Base-by-base conservation (phyloP, 139 green algal species). In the Yamagishiella unicocca region DNA sequence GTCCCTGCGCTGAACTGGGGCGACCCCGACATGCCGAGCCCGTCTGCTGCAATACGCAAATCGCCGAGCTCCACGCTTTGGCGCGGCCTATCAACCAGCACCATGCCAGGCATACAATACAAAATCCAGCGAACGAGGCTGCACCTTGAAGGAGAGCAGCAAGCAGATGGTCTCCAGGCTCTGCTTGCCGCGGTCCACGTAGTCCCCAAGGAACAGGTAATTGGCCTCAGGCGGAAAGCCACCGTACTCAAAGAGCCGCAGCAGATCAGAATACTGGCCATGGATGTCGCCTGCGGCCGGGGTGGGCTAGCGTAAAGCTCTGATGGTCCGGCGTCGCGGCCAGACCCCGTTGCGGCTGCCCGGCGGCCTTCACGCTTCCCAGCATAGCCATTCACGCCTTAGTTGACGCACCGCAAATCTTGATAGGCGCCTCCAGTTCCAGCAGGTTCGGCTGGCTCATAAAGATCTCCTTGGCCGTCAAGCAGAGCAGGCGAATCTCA, bases 141-240 rank as follows among this genome's bases (percentile, higher is more conserved):
- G 22, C 22, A 98, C 95, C 96, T 99, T 99, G 94, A 99, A 99
- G 0, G 98, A 95, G 33, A 99, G 93, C 46, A 99, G 91, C 87
- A 99, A 91, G 92, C 97, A 99, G 74, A 99, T 99, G 31, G 97
- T 99, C 87, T 99, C 98, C 79, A 99, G 88, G 86, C 95, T 98
- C 85, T 99, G 98, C 96, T 99, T 99, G 5, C 98, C 98, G 17
- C 98, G 92, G 91, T 99, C 98, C 35, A 99, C 98, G 83, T 99
- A 99, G 91, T 99, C 98, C 5, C 98, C 98, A 46, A 99, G 90
- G 78, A 99, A 99, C 29, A 99, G 93, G 90, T 99, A 99, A 93
- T 99, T 99, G 22, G 97, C 97, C 90, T 99, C 98, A 25, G 98
- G 98, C 1, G 98, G 98, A 89, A 99, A 99, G 42, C 97, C 97